phyloP scores from a whole-genome alignment of 257 asterid species.

The Phtheirospermum japonicum region DNA sequence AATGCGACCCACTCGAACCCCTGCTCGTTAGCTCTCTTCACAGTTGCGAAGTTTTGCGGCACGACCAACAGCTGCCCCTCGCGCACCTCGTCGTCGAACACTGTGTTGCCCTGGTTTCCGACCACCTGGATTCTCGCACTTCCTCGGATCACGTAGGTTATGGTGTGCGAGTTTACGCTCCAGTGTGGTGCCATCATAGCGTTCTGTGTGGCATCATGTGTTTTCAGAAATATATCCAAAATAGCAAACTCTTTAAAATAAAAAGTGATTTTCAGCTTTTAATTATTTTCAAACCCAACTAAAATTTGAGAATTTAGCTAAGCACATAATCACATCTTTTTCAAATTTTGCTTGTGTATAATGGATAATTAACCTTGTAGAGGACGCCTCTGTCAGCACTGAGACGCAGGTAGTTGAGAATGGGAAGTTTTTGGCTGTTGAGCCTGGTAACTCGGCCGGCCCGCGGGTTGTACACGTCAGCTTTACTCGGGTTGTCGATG shows the following conservation, averaged over 20 bases:
- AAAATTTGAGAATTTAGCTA: no score
- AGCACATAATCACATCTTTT: no score
- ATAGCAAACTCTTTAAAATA: no score
- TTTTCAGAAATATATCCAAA: no score
- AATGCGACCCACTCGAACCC: slow-evolving; percentile 64
- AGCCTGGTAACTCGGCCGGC: slow-evolving; percentile 55
- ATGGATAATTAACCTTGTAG: slow-evolving; percentile 38
- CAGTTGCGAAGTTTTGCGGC: slow-evolving; percentile 57
- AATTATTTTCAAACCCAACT: no score
- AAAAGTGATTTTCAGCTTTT: no score
- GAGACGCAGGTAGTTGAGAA: slow-evolving; percentile 47
- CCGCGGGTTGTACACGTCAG: slow-evolving; percentile 54
- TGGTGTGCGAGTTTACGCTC: slow-evolving; percentile 48
- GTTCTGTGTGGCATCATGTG: slow-evolving; percentile 38
- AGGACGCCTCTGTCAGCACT: slow-evolving; percentile 56
- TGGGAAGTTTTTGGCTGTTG: slow-evolving; percentile 55
- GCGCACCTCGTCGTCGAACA: slow-evolving; percentile 45
- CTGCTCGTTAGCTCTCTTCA: slow-evolving; percentile 48
- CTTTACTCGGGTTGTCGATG: slow-evolving; percentile 37
- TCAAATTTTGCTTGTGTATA: no score
- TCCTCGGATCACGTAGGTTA: slow-evolving; percentile 48
- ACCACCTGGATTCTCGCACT: slow-evolving; percentile 56
- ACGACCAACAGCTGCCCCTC: slow-evolving; percentile 51
- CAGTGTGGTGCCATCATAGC: slow-evolving; percentile 56
- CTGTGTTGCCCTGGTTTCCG: slow-evolving; percentile 41